Conservation (phyloP, 1,284 basidiomycete species). For the Filobasidium uniguttulatum region DNA sequence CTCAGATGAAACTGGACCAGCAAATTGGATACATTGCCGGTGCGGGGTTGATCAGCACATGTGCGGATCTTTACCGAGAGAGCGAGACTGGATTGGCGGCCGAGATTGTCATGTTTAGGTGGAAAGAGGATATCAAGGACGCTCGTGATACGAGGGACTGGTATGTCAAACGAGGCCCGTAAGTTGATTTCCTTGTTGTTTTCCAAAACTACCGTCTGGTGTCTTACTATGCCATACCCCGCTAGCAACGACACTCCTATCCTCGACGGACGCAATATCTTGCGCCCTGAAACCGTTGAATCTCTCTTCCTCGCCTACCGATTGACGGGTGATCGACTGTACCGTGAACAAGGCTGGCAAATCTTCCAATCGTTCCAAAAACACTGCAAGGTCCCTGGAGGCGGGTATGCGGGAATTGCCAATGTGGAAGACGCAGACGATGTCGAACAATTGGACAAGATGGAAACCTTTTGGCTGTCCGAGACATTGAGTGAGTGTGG, state of each 20-base stretch:
- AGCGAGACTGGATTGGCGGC: slow-evolving; percentile 55
- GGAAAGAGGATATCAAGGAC: slow-evolving; percentile 37
- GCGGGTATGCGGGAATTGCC: slow-evolving; percentile 71
- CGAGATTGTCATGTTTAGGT: slow-evolving; percentile 66
- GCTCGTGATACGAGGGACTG: slow-evolving; percentile 48
- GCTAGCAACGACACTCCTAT: neutral
- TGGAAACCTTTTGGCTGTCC: slow-evolving; percentile 91
- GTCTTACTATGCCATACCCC: too few species aligned
- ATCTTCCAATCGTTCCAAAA: slow-evolving; percentile 83
- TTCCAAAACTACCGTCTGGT: neutral
- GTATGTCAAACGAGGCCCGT: slow-evolving; percentile 65
- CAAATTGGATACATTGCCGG: slow-evolving; percentile 59
- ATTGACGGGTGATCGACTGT: slow-evolving; percentile 65
- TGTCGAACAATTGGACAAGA: slow-evolving; percentile 61
- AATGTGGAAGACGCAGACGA: slow-evolving; percentile 63
- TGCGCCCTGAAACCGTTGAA: slow-evolving; percentile 89
- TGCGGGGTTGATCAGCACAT: slow-evolving; percentile 67
- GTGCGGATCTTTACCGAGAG: slow-evolving; percentile 75
- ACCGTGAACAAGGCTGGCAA: slow-evolving; percentile 72
- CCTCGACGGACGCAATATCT: slow-evolving; percentile 73
- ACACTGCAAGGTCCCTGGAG: slow-evolving; percentile 57
- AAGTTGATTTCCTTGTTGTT: slow-evolving; percentile 33
- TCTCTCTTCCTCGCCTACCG: slow-evolving; percentile 78
- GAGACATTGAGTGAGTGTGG: slow-evolving; percentile 59
- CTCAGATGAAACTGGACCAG: neutral